These are phyloP conservation scores for Trametes polyzona DNA, from an alignment of 1,284 basidiomycete species.

Conservation along the genomic window DNA sequence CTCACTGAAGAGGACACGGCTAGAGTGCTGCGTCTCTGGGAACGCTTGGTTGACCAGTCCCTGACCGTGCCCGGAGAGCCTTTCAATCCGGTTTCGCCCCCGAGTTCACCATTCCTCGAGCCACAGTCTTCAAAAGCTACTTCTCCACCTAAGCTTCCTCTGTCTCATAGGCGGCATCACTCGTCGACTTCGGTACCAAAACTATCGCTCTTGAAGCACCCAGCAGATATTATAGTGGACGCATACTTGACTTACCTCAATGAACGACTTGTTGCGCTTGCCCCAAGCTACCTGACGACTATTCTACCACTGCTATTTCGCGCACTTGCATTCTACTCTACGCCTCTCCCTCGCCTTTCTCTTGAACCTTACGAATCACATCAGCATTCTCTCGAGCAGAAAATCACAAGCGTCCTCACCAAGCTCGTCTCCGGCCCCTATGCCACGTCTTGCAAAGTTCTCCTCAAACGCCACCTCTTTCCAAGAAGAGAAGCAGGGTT, in stretches of 20 bases:
- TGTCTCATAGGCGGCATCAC: slow-evolving; percentile 57
- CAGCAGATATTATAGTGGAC: slow-evolving; percentile 61
- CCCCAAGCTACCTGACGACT: slow-evolving; percentile 52
- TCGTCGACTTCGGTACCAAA: slow-evolving; percentile 51
- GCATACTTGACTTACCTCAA: slow-evolving; percentile 68
- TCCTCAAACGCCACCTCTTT: slow-evolving; percentile 56
- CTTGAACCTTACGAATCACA: slow-evolving; percentile 44
- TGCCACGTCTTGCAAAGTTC: slow-evolving; percentile 61
- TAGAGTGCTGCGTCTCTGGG: slow-evolving; percentile 61
- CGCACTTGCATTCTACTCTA: slow-evolving; percentile 61
- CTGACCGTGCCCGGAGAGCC: slow-evolving; percentile 44
- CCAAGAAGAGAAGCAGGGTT: slow-evolving; percentile 30
- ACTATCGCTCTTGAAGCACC: slow-evolving; percentile 35
- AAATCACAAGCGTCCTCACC: slow-evolving; percentile 57
- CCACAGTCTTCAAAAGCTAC: slow-evolving; percentile 32
- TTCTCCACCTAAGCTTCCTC: slow-evolving; percentile 37
- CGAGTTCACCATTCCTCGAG: slow-evolving; percentile 33
- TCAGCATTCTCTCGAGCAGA: slow-evolving; percentile 50
- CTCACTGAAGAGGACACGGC: slow-evolving; percentile 59
- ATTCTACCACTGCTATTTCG: slow-evolving; percentile 76
- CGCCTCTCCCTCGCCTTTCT: slow-evolving; percentile 67
- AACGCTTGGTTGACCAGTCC: slow-evolving; percentile 55
- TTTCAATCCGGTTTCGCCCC: slow-evolving; percentile 29
- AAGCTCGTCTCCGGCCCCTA: slow-evolving; percentile 67
- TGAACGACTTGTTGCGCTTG: slow-evolving; percentile 59